phyloP scores from a whole-genome alignment of 768 basidiomycete species.

The Boletus speciosus region DNA sequence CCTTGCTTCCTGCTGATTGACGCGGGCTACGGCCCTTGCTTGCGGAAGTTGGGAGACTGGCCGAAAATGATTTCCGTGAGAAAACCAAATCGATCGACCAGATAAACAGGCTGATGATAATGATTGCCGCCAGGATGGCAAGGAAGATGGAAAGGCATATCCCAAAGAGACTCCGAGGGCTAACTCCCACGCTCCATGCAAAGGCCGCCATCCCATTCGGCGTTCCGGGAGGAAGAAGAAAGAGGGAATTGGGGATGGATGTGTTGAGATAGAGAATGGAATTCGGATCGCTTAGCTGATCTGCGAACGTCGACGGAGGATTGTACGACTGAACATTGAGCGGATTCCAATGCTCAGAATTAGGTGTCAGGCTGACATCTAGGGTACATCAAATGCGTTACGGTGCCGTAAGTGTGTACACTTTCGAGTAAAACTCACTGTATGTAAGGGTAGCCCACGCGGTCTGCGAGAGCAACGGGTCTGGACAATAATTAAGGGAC shows the following conservation, averaged over 20 bases:
- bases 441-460: slow-evolving; percentile 84
- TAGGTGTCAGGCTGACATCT: slow-evolving; percentile 74
- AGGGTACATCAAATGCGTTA: slow-evolving; percentile 3
- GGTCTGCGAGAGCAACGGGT: slow-evolving; percentile 85
- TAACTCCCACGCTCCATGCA: slow-evolving; percentile 79
- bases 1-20: slow-evolving; percentile 48
- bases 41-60: slow-evolving; percentile 17
- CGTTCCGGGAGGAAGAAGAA: slow-evolving; percentile 61
- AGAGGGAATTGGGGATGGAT: slow-evolving; percentile 65
- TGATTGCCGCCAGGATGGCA: slow-evolving; percentile 67
- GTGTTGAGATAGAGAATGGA: slow-evolving; percentile 80
- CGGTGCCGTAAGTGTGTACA: slow-evolving; percentile 5
- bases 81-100: slow-evolving; percentile 67
- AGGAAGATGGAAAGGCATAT: slow-evolving; percentile 84
- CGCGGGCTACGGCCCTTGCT: slow-evolving; percentile 37
- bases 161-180: slow-evolving; percentile 76
- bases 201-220: slow-evolving; percentile 73
- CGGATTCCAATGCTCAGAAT: slow-evolving; percentile 63
- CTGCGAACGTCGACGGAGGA: slow-evolving; percentile 67
- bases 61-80: slow-evolving; percentile 23
- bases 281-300: slow-evolving; percentile 64
- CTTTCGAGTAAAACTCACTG: slow-evolving; percentile 44
- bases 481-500: slow-evolving; percentile 39
- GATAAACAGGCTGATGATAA: slow-evolving; percentile 63
- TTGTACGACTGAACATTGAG: slow-evolving; percentile 52